Conservation (phyloP, 2,329 filamentous ascomycete species). For the Colletotrichum chrysophilum region DNA sequence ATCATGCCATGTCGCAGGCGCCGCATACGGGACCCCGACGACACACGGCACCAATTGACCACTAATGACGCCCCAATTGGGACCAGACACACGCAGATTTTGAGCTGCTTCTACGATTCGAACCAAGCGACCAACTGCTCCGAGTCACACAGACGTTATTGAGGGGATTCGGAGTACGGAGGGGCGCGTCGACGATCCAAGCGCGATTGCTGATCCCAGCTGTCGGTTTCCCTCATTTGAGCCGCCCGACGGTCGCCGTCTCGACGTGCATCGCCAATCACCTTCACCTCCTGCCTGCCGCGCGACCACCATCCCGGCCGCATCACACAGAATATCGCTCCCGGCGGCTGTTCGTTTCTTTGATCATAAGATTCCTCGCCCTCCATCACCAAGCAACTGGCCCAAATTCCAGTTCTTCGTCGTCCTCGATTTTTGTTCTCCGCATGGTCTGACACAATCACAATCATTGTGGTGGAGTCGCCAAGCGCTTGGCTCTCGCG, state of each 20-base stretch:
- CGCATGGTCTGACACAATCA: conserved; percentile 9
- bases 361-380: not conserved
- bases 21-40: not conserved
- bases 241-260: not conserved
- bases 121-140: not conserved
- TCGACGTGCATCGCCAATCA: not conserved
- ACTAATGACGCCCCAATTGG: not conserved
- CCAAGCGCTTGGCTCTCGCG: conserved; percentile 18
- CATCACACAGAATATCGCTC: not conserved
- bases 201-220: conserved; percentile 12
- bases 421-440: not conserved
- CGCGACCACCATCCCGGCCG: not conserved
- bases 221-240: conserved; percentile 12
- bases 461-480: conserved; percentile 9
- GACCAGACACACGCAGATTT: not conserved
- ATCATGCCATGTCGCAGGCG: not conserved
- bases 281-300: not conserved
- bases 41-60: not conserved
- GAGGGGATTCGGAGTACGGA: not conserved
- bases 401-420: not conserved
- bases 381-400: not conserved
- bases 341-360: not conserved
- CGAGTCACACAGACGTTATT: not conserved
- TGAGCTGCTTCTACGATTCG: not conserved
- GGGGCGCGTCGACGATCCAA: conserved; percentile 12